Percentiles rank a stretch among this genome's conserved stretches.
Conservation (phyloP, 345 rosid species). For the Lepidium aucheri region DNA sequence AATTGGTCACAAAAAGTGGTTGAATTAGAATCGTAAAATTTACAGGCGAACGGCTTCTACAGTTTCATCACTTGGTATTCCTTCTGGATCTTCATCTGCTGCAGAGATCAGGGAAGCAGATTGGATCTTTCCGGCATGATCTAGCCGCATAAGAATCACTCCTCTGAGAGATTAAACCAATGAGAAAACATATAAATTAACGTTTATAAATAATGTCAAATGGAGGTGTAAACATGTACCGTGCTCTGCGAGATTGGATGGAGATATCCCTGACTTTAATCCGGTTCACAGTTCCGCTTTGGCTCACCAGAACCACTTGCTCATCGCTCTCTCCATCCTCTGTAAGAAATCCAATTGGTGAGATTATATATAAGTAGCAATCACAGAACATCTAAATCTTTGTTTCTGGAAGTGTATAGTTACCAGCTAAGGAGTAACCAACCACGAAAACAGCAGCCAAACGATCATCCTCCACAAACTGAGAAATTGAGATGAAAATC, state of each 20-base stretch:
- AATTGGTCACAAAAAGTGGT: not conserved
- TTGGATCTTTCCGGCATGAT: conserved; percentile 84
- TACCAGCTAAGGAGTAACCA: conserved; percentile 84
- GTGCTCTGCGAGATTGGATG: conserved; percentile 78
- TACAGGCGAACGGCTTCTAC: conserved; percentile 18
- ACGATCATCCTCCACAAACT: conserved; percentile 72
- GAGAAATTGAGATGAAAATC: conserved; percentile 3
- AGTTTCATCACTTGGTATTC: conserved; percentile 6
- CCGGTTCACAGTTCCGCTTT: conserved; percentile 82
- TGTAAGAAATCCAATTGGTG: conserved; percentile 12
- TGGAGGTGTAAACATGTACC: conserved; percentile 30
- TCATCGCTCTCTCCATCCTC: conserved; percentile 93
- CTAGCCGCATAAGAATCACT: conserved; percentile 87
- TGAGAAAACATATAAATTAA: not conserved
- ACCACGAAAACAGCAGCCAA: conserved; percentile 86
- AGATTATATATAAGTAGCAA: not conserved
- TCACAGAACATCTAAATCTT: not conserved
- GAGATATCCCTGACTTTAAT: conserved; percentile 91
- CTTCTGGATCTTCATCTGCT: conserved; percentile 38
- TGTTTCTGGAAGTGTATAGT: not conserved
- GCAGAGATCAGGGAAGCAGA: conserved; percentile 79
- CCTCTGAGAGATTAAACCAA: conserved; percentile 44
- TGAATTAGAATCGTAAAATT: not conserved
- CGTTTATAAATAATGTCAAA: not conserved
- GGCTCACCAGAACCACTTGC: conserved; percentile 91